phyloP scores from a whole-genome alignment of 331 rosid genomes.

The Cydonia oblonga region DNA sequence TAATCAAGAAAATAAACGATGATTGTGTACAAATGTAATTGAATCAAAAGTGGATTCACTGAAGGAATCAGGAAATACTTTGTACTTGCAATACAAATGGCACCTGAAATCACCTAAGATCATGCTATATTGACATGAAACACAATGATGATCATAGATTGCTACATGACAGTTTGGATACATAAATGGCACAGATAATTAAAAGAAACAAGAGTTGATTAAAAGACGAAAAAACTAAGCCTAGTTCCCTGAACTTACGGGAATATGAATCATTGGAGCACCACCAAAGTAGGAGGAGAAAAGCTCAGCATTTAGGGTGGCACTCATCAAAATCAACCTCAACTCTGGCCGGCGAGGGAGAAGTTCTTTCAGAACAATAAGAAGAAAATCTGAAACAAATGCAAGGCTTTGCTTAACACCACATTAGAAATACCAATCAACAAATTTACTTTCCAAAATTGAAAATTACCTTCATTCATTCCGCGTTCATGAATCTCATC shows the following conservation, averaged over 20 bases:
- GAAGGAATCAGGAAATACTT: background rate
- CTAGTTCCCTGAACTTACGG: constrained; percentile 21
- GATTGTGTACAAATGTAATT: background rate
- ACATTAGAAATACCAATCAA: constrained; percentile 4
- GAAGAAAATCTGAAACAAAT: constrained; percentile 34
- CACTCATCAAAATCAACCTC: constrained; percentile 43
- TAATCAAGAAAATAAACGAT: too few species aligned
- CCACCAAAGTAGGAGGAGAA: constrained; percentile 40
- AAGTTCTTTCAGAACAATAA: constrained; percentile 44
- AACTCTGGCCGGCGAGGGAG: constrained; percentile 41
- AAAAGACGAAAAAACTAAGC: background rate
- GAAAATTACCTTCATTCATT: constrained; percentile 40
- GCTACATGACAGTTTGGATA: background rate
- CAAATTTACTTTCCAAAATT: background rate
- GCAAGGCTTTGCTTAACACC: background rate
- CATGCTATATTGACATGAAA: background rate
- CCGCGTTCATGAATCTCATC: constrained; percentile 54
- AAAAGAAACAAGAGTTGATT: background rate
- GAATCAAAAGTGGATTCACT: background rate
- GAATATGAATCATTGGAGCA: constrained; percentile 40
- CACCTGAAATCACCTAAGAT: background rate
- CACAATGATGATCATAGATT: background rate
- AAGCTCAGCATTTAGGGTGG: constrained; percentile 38
- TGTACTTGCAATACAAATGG: background rate
- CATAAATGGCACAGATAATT: background rate